Evolutionary conservation across 257 asterid genomes (phyloP).

Genomic region (Fraxinus anomala): DNA sequence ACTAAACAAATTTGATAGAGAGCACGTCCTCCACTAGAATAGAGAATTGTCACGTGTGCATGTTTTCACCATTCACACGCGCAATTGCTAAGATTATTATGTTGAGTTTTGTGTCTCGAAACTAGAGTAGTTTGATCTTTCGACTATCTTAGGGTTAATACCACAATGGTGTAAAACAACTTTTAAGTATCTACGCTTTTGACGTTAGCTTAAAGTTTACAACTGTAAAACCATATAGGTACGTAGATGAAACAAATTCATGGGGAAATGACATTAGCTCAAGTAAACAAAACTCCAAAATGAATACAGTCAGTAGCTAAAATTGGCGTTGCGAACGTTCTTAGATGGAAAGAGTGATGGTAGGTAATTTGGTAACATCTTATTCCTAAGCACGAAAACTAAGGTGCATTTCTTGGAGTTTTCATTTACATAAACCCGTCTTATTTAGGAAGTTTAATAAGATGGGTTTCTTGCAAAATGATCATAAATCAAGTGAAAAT

Average conservation of each 20-base stretch:
- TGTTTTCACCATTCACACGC: too few relatives aligned
- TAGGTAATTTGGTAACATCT: neutral
- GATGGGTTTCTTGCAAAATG: slow-evolving; percentile 31
- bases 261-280: neutral
- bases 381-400: neutral
- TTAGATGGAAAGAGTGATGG: neutral
- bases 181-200: neutral
- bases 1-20: too few relatives aligned
- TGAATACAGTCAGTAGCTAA: neutral
- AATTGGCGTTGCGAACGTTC: neutral
- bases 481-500: slow-evolving; percentile 20
- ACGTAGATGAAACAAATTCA: neutral
- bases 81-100: too few relatives aligned
- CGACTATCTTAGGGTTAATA: too few relatives aligned
- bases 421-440: slow-evolving; percentile 15
- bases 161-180: too few relatives aligned
- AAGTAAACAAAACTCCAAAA: neutral
- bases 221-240: neutral
- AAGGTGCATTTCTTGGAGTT: slow-evolving; percentile 1
- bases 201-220: neutral
- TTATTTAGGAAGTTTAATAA: slow-evolving; percentile 10
- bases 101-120: too few relatives aligned
- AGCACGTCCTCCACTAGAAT: too few relatives aligned
- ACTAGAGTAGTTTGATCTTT: too few relatives aligned
- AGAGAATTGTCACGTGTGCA: too few relatives aligned